A percentile compares a stretch with the other conserved stretches of the same genome.
Evolutionary conservation across 441 rosid genomes (phyloP).

Genomic region (Corymbia calophylla): DNA sequence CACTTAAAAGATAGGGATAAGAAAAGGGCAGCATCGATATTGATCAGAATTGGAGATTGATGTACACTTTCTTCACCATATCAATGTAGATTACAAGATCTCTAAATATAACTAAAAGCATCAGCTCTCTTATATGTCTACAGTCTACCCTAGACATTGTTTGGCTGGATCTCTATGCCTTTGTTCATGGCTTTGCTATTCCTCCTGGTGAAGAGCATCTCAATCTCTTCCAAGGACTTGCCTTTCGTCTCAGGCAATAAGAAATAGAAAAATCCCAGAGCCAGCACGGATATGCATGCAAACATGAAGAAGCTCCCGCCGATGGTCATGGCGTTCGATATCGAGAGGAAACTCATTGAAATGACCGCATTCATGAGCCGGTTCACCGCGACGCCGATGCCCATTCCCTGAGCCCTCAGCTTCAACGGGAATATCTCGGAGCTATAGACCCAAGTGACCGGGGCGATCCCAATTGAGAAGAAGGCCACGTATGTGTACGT

Average conservation of each 20-base stretch:
- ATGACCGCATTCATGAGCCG: slow-evolving; percentile 59
- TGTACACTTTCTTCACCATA: background rate
- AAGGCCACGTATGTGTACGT: slow-evolving; percentile 50
- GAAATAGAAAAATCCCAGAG: slow-evolving; percentile 56
- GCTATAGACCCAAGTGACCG: slow-evolving; percentile 75
- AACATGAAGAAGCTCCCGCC: slow-evolving; percentile 83
- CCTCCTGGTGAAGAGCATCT: slow-evolving; percentile 33
- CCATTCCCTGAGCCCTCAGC: slow-evolving; percentile 69
- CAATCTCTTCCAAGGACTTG: slow-evolving; percentile 67
- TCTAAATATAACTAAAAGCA: background rate
- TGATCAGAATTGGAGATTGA: background rate
- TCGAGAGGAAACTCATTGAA: slow-evolving; percentile 69
- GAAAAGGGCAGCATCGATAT: background rate
- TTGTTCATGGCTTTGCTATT: background rate
- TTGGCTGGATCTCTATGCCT: slow-evolving; percentile 8
- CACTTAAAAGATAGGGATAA: background rate
- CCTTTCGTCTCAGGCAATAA: slow-evolving; percentile 72
- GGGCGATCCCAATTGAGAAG: slow-evolving; percentile 55
- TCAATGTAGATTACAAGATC: background rate
- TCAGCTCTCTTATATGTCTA: background rate
- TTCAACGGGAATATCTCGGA: slow-evolving; percentile 68
- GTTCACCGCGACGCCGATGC: slow-evolving; percentile 69
- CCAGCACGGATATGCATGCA: slow-evolving; percentile 43
- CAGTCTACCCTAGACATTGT: background rate
- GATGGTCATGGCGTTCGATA: slow-evolving; percentile 54